Evolutionary conservation across 352 stramenopile genomes (phyloP).

Genomic region (Globisporangium sylvaticum): DNA sequence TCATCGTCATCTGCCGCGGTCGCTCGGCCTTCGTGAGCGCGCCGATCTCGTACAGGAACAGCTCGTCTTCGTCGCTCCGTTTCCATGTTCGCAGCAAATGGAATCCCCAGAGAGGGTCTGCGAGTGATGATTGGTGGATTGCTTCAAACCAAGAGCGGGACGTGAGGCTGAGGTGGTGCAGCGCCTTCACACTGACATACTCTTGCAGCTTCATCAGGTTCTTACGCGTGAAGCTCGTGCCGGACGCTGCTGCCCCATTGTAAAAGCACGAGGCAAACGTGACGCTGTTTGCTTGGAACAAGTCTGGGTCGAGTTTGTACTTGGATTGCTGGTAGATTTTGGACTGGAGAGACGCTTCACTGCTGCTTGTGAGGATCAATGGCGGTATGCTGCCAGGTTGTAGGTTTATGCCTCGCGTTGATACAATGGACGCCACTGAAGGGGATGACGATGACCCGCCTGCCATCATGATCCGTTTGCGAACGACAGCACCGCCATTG

Average conservation of each 20-base stretch:
- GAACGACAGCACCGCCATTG: neutral
- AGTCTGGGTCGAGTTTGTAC: constrained; percentile 41
- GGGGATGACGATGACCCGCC: neutral
- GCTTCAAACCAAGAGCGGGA: constrained; percentile 43
- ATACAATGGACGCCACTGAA: constrained; percentile 11
- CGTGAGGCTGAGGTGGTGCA: constrained; percentile 48
- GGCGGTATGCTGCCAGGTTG: neutral
- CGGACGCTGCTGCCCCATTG: neutral
- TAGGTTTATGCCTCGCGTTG: neutral
- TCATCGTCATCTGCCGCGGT: constrained; percentile 41
- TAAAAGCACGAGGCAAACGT: constrained; percentile 31
- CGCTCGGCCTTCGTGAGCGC: constrained; percentile 39
- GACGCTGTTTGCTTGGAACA: constrained; percentile 31
- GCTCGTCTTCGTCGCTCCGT: constrained; percentile 28
- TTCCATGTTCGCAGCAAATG: constrained; percentile 46
- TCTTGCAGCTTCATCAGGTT: constrained; percentile 47
- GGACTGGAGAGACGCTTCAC: constrained; percentile 4
- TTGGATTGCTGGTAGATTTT: constrained; percentile 33
- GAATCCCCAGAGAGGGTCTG: constrained; percentile 43
- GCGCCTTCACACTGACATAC: constrained; percentile 34
- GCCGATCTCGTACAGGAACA: constrained; percentile 33
- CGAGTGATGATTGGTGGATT: constrained; percentile 32
- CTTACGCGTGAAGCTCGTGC: constrained; percentile 15
- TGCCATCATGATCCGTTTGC: constrained; percentile 4
- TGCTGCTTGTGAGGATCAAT: constrained; percentile 10